Evolutionary conservation across 108 stramenopile genomes (phyloP).

Genomic region (Skeletonema costatum): DNA sequence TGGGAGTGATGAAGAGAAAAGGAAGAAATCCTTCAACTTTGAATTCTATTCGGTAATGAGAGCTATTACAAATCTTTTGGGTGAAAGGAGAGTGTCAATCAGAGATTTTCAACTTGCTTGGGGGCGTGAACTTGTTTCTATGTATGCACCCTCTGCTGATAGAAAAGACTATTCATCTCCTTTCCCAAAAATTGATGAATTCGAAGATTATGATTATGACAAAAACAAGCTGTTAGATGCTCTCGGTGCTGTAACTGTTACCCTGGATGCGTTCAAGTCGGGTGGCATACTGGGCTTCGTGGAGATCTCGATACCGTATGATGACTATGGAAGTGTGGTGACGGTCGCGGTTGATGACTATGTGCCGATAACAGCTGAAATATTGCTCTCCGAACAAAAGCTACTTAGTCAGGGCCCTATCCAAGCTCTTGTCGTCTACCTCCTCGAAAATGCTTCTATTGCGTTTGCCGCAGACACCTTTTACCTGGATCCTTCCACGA

Average conservation of each 20-base stretch:
- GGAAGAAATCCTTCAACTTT: constrained; percentile 46
- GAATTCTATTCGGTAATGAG: constrained; percentile 52
- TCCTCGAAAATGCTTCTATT: constrained; percentile 46
- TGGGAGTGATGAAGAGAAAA: constrained; percentile 36
- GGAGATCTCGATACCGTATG: constrained; percentile 63
- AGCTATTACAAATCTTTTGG: constrained; percentile 39
- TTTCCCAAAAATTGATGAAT: constrained; percentile 50
- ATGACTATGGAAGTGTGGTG: constrained; percentile 69
- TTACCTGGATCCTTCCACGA: constrained; percentile 67
- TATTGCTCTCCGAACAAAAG: constrained; percentile 55
- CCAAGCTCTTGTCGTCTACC: constrained; percentile 42
- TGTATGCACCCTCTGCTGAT: constrained; percentile 34
- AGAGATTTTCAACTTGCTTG: constrained; percentile 48
- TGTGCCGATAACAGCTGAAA: constrained; percentile 52
- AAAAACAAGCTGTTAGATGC: constrained; percentile 49
- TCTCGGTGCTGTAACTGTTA: constrained; percentile 38
- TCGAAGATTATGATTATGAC: constrained; percentile 59
- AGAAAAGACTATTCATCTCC: constrained; percentile 50
- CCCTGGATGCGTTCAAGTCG: constrained; percentile 39
- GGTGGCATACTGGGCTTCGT: constrained; percentile 48
- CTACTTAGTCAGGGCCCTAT: constrained; percentile 42
- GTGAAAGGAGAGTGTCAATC: constrained; percentile 19
- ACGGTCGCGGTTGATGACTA: constrained; percentile 67
- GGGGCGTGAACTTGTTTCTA: constrained; percentile 45
- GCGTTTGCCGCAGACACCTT: constrained; percentile 51